phyloP scores from a whole-genome alignment of 1,284 basidiomycete genomes.

The Cryptococcus floricola region DNA sequence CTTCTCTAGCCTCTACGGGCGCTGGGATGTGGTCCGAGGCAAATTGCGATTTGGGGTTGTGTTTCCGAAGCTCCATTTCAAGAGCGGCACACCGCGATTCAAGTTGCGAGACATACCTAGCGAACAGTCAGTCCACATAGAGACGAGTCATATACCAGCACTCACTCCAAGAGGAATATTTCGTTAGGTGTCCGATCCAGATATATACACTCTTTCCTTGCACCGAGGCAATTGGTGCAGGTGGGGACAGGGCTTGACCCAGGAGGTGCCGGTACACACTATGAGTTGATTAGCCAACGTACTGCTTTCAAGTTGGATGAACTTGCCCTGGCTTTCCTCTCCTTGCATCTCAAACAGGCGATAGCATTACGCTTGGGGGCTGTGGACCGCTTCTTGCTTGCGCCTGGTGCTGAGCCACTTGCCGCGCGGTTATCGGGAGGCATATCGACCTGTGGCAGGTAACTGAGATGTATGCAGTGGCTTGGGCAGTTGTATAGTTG shows the following conservation, averaged over 20 bases:
- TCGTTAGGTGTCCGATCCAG: slow-evolving; percentile 31
- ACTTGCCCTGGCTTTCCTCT: slow-evolving; percentile 22
- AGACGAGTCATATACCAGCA: background rate
- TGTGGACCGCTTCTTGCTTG: slow-evolving; percentile 15
- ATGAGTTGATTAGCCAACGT: background rate
- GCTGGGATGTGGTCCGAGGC: slow-evolving; percentile 19
- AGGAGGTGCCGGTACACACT: slow-evolving; percentile 31
- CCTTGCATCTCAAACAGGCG: slow-evolving; percentile 31
- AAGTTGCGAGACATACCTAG: slow-evolving; percentile 31
- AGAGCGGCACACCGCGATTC: slow-evolving; percentile 25
- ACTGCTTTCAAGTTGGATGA: background rate
- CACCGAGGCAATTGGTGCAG: slow-evolving; percentile 26
- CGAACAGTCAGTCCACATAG: background rate
- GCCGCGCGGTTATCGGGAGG: background rate
- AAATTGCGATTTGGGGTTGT: slow-evolving; percentile 14
- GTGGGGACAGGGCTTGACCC: slow-evolving; percentile 22
- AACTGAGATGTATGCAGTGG: too few species aligned
- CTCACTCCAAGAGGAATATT: slow-evolving; percentile 29
- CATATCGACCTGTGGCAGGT: background rate
- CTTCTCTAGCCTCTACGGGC: slow-evolving; percentile 17
- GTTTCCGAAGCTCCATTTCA: slow-evolving; percentile 24
- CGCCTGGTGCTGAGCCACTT: background rate
- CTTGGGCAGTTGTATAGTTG: too few species aligned
- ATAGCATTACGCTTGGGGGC: slow-evolving; percentile 27
- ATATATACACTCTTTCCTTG: slow-evolving; percentile 26